These are phyloP conservation scores for Salvia miltiorrhiza DNA, from an alignment of 257 asterid genomes.

Conservation along the genomic window DNA sequence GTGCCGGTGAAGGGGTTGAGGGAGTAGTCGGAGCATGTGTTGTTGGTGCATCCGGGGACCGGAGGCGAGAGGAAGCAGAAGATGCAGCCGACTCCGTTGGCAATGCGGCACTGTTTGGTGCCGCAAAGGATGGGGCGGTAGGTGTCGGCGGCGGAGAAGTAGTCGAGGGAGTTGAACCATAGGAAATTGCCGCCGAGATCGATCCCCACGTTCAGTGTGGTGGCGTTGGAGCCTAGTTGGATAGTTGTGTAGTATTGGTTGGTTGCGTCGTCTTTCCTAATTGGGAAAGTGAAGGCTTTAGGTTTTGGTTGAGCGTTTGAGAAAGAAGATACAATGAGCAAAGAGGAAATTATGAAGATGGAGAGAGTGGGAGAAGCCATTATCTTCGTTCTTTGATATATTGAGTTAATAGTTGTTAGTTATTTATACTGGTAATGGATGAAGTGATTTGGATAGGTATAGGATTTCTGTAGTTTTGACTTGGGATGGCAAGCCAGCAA, in stretches of 20 bases:
- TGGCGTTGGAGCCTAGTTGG: conserved; percentile 37
- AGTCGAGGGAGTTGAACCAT: conserved; percentile 40
- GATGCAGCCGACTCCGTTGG: conserved; percentile 39
- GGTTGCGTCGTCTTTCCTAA: conserved; percentile 35
- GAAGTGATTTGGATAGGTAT: background rate
- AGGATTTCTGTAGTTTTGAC: conserved; percentile 4
- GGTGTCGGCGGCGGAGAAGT: conserved; percentile 36
- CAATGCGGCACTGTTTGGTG: conserved; percentile 25
- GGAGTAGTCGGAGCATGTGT: conserved; percentile 48
- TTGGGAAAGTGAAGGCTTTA: conserved; percentile 38
- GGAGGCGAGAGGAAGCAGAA: conserved; percentile 49
- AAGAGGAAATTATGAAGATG: conserved; percentile 12
- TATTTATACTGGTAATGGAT: background rate
- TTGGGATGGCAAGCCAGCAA: conserved; percentile 17
- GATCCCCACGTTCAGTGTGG: conserved; percentile 31
- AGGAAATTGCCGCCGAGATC: conserved; percentile 50
- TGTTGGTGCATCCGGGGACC: conserved; percentile 49
- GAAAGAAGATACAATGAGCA: background rate
- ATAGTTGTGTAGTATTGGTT: conserved; percentile 43
- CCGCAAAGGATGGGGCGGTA: conserved; percentile 45
- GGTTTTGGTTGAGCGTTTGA: conserved; percentile 38
- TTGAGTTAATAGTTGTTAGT: background rate
- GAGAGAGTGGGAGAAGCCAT: conserved; percentile 27
- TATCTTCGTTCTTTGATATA: background rate
- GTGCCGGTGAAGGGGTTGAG: conserved; percentile 54